Base-by-base conservation (phyloP, 768 basidiomycete species). In the Pleurotus tuoliensis region DNA sequence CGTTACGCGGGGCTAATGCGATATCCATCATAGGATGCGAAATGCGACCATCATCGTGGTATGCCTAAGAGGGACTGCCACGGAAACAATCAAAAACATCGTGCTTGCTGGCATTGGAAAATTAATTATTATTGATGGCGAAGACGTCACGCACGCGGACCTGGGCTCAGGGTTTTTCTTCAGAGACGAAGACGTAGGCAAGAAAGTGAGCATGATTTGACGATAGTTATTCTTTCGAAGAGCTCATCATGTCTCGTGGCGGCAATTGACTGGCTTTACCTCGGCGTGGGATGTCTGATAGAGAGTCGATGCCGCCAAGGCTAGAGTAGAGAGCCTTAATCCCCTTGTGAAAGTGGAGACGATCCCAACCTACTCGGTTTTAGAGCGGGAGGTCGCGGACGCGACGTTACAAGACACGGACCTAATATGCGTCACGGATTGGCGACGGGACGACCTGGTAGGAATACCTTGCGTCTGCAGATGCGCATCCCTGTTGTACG, bases 41-140 rank as follows among this genome's bases (percentile, higher is more conserved):
- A 94, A 90, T 69, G 94, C 93, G 18, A 91, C 93, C 2, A 90
- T 98, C 63, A 75, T 96, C 22, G 80, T 98, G 37, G 74, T 94
- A 16, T 83, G 82, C 38, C 77, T 97, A 41, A 81, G 82, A 44
- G 92, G 94, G 3, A 81, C 90, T 39, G 94, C 97, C 40, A 93
- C 94, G 5, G 97, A 99, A 69, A 83, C 88, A 13, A 90, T 98
- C 71, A 99, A 98, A 74, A 99, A 99, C 67, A 90, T 99, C 67
- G 96, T 98, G 15, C 82, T 99, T 47, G 92, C 97, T 8, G 97
- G 97, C 40, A 92, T 99, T 56, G 97, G 97, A 22, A 87, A 84
- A 67, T 73, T 99, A 59, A 76, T 97, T 58, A 80, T 98, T 40
- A 80, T 92, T 62, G 97, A 99, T 72, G 76, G 77, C 18, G 86